These are phyloP conservation scores for Xylaria sp. DNA, from an alignment of 2,329 filamentous ascomycete species.

Conservation along the genomic window DNA sequence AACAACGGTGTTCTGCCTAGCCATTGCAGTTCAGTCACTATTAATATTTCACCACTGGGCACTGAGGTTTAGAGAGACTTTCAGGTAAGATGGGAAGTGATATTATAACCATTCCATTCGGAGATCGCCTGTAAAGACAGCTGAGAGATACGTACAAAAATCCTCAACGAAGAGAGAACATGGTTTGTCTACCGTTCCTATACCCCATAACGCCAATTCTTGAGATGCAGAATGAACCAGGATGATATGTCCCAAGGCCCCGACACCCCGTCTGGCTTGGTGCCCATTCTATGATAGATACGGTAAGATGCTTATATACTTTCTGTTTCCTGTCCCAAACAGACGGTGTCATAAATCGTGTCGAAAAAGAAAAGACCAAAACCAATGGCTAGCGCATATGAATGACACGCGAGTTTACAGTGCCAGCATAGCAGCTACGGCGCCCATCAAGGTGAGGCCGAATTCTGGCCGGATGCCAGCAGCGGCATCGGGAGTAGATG, in stretches of 20 bases:
- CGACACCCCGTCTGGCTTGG: neutral
- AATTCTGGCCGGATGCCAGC: slow-evolving; percentile 44
- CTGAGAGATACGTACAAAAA: neutral
- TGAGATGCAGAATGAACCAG: slow-evolving; percentile 12
- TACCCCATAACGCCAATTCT: slow-evolving; percentile 25
- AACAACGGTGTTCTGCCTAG: neutral
- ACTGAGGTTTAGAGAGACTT: neutral
- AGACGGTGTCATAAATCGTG: slow-evolving; percentile 20
- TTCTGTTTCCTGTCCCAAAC: slow-evolving; percentile 3
- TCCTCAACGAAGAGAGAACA: slow-evolving; percentile 1
- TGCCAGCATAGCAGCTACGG: slow-evolving; percentile 44
- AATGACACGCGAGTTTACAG: slow-evolving; percentile 36
- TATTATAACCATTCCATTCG: neutral
- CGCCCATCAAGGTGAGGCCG: slow-evolving; percentile 46
- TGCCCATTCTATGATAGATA: slow-evolving; percentile 28
- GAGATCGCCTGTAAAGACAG: neutral
- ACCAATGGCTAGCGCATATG: neutral
- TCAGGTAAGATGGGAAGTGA: neutral
- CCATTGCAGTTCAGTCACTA: neutral
- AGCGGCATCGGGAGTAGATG: slow-evolving; percentile 40
- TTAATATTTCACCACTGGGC: neutral
- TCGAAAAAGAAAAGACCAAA: neutral
- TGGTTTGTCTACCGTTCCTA: slow-evolving; percentile 13
- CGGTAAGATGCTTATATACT: slow-evolving; percentile 17
- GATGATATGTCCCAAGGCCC: slow-evolving; percentile 6